Evolutionary conservation across 2,329 filamentous ascomycete genomes (phyloP), one percentile per base, ranked within the genome.

Genomic region (Penicillium italicum): DNA sequence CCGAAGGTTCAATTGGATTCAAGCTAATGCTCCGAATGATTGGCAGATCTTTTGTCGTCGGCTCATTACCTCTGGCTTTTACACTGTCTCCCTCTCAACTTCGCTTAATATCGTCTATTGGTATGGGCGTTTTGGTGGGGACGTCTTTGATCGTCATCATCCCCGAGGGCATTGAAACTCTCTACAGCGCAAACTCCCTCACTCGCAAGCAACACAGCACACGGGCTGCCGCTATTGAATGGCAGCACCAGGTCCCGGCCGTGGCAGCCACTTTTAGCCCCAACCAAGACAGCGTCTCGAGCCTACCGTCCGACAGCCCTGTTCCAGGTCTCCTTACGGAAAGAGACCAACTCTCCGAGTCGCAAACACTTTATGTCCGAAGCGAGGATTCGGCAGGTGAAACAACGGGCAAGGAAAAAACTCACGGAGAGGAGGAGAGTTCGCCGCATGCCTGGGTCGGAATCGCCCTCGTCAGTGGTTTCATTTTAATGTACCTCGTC

Each of bases 131-230:
- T 49, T 80, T 99, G 9, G 92, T 99, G 16, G 94, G 94, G 34
- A 97, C 94, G 28, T 93, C 93, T 1, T 82, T 99, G 62, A 93
- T 97, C 62, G 91, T 99, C 31, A 97, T 99, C 69, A 96, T 99
- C 67, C 94, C 94, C 0, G 94, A 99, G 74, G 94, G 94, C 36
- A 87, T 97, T 57, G 92, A 97, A 71, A 93, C 94, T 3, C 82
- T 97, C 55, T 90, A 94, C 64, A 85, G 77, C 63, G 80, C 83
- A 36, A 74, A 67, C 48, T 60, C 68, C 18, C 56, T 66, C 30
- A 66, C 65, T 56, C 68, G 57, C 55, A 75, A 72, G 54, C 69
- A 63, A 56, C 65, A 71, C 44, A 69, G 59, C 58, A 64, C 62
- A 18, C 69, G 68, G 36, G 62, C 66, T 6, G 49, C 63, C 42